Percentiles rank a stretch among this genome's conserved stretches.
Conservation (phyloP, 1,284 basidiomycete species). For the Apiotrichum gracile region DNA sequence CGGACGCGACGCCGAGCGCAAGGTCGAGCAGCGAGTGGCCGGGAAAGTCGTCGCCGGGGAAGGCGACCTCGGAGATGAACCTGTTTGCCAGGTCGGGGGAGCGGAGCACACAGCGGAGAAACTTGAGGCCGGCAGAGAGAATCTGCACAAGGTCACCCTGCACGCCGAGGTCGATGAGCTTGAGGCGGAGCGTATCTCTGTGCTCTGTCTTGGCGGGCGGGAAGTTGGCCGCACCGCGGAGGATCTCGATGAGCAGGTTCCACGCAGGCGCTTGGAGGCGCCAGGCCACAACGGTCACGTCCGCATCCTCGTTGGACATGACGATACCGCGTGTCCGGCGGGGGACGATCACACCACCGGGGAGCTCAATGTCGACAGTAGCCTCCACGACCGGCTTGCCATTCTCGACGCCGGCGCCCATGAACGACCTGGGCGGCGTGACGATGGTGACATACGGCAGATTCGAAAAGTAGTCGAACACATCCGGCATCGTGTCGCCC, state of each 20-base stretch:
- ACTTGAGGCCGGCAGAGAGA: conserved; percentile 24
- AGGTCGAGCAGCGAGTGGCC: conserved; percentile 28
- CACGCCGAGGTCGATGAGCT: conserved; percentile 31
- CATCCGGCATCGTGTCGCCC: conserved; percentile 22
- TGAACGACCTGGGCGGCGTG: conserved; percentile 12
- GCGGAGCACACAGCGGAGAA: conserved; percentile 27
- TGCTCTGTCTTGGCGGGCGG: conserved; percentile 10
- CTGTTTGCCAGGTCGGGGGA: conserved; percentile 12
- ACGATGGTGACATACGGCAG: conserved; percentile 24
- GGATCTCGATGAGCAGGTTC: conserved; percentile 32
- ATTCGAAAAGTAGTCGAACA: conserved; percentile 32
- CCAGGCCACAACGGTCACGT: conserved; percentile 22
- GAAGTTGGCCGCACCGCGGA: conserved; percentile 29
- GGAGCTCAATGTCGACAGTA: conserved; percentile 23
- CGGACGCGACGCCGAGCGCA: conserved; percentile 18
- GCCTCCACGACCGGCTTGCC: conserved; percentile 26
- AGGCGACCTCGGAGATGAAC: not conserved
- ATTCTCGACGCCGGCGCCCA: conserved; percentile 22
- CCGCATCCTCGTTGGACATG: conserved; percentile 9
- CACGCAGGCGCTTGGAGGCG: conserved; percentile 25
- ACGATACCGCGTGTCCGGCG: conserved; percentile 26
- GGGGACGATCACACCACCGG: conserved; percentile 31
- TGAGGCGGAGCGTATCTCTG: conserved; percentile 9
- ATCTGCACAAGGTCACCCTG: conserved; percentile 19
- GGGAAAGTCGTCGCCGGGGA: conserved; percentile 3